A percentile compares a stretch with the other conserved stretches of the same genome.
These are phyloP conservation scores for Gillenia trifoliata DNA, from an alignment of 306 rosid genomes.

Conservation along the genomic window DNA sequence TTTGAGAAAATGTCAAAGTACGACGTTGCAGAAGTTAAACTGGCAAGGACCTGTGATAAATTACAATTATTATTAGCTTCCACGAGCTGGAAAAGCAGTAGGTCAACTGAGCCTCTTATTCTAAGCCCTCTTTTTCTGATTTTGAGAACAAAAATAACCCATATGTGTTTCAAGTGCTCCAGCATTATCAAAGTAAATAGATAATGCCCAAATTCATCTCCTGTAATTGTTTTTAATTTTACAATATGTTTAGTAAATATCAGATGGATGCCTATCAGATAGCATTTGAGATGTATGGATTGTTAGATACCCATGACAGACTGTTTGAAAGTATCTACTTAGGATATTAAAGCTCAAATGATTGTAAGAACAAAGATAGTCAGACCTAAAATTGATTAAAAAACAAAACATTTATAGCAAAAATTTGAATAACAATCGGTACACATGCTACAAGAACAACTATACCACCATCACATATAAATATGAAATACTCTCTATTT, in stretches of 20 bases:
- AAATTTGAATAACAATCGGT: background rate
- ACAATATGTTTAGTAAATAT: background rate
- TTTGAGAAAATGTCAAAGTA: slow-evolving; percentile 65
- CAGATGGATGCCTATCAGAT: background rate
- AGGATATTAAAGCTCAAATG: background rate
- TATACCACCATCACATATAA: background rate
- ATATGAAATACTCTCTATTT: background rate
- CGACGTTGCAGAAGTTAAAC: slow-evolving; percentile 69
- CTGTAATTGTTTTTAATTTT: no score
- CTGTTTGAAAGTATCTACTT: background rate
- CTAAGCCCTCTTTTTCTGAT: background rate
- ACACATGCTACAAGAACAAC: background rate
- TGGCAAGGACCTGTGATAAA: slow-evolving; percentile 64
- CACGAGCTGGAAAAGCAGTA: background rate
- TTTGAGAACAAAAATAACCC: background rate
- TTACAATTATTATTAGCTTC: slow-evolving; percentile 12
- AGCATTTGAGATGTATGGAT: background rate
- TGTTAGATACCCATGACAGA: background rate
- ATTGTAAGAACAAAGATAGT: background rate
- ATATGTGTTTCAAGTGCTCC: background rate
- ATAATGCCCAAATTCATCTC: no score
- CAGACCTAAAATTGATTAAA: background rate
- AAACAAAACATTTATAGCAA: background rate
- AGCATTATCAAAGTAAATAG: background rate
- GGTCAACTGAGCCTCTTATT: background rate